A percentile compares a stretch with the other conserved stretches of the same genome.
Evolutionary conservation across 805 yeast genomes (phyloP).

Genomic region (Candida multigemmis): DNA sequence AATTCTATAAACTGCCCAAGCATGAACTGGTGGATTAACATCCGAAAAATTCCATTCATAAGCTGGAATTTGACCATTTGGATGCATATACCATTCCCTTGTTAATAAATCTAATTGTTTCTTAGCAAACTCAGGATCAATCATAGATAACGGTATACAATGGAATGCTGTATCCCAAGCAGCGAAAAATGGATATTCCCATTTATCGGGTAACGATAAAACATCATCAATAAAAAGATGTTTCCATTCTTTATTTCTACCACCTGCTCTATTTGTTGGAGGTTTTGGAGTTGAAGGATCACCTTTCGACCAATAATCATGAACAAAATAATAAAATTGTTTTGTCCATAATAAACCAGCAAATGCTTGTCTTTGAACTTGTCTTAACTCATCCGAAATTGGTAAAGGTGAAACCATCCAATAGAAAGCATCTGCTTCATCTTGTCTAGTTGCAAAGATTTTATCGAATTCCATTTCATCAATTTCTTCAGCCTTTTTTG

Average conservation of each 20-base stretch:
- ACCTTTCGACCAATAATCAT: slow-evolving; percentile 79
- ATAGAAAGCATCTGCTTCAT: slow-evolving; percentile 89
- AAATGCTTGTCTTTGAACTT: slow-evolving; percentile 86
- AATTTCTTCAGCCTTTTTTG: slow-evolving; percentile 36
- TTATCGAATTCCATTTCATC: slow-evolving; percentile 72
- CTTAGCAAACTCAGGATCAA: slow-evolving; percentile 88
- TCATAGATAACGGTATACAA: slow-evolving; percentile 85
- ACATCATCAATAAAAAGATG: slow-evolving; percentile 84
- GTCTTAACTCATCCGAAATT: slow-evolving; percentile 66
- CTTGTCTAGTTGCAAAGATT: slow-evolving; percentile 59
- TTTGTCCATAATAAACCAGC: slow-evolving; percentile 92
- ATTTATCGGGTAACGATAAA: slow-evolving; percentile 84
- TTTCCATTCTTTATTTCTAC: slow-evolving; percentile 85
- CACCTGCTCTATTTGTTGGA: slow-evolving; percentile 69
- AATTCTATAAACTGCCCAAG: slow-evolving; percentile 87
- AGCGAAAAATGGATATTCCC: slow-evolving; percentile 95
- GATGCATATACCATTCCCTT: slow-evolving; percentile 96
- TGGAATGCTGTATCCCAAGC: slow-evolving; percentile 98
- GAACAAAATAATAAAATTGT: slow-evolving; percentile 82
- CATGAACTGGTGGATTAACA: slow-evolving; percentile 97
- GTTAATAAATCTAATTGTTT: slow-evolving; percentile 78
- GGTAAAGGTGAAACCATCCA: slow-evolving; percentile 85
- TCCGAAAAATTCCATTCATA: slow-evolving; percentile 95
- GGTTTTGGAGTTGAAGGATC: slow-evolving; percentile 73
- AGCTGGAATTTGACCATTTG: slow-evolving; percentile 95